These are phyloP conservation scores for Sporobolomyces phaffii DNA, from an alignment of 768 basidiomycete genomes.

Conservation along the genomic window DNA sequence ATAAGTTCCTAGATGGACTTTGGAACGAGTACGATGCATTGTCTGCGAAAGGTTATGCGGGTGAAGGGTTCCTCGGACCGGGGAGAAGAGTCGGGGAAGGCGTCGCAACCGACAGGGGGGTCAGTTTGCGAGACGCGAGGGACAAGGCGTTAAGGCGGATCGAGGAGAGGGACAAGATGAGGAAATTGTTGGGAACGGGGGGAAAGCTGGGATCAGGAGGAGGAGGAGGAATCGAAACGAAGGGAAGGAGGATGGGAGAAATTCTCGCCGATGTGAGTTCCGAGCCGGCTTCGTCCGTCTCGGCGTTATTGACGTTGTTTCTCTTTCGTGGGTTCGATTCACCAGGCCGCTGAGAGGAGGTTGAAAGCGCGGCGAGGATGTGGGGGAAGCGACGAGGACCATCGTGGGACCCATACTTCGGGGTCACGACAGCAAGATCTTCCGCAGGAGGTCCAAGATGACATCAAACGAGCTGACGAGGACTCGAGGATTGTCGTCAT, in stretches of 20 bases:
- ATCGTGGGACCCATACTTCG: conserved; percentile 31
- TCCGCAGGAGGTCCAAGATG: conserved; percentile 27
- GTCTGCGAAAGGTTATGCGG: conserved; percentile 71
- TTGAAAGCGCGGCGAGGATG: conserved; percentile 68
- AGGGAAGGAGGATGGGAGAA: conserved; percentile 59
- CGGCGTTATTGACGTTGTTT: conserved; percentile 17
- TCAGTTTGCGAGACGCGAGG: conserved; percentile 49
- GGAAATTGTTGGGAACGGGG: conserved; percentile 52
- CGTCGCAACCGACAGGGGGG: conserved; percentile 53
- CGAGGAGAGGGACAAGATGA: conserved; percentile 60
- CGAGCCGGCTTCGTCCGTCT: too few species aligned
- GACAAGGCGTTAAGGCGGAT: conserved; percentile 70
- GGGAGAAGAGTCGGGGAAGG: conserved; percentile 65
- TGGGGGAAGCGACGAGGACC: conserved; percentile 41
- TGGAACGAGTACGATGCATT: conserved; percentile 81
- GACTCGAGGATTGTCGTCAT: conserved; percentile 24
- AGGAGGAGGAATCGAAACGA: conserved; percentile 26
- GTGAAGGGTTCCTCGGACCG: conserved; percentile 81
- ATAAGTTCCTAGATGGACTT: conserved; percentile 56
- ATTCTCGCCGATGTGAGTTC: conserved; percentile 65
- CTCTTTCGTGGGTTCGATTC: too few species aligned
- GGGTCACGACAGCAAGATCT: conserved; percentile 24
- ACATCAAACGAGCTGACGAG: conserved; percentile 41
- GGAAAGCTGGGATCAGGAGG: conserved; percentile 54
- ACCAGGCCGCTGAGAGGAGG: conserved; percentile 84